Evolutionary conservation across 371 early-diverging fungal species (phyloP), one percentile per base, ranked within the genome.

Genomic region (Circinella minor): DNA sequence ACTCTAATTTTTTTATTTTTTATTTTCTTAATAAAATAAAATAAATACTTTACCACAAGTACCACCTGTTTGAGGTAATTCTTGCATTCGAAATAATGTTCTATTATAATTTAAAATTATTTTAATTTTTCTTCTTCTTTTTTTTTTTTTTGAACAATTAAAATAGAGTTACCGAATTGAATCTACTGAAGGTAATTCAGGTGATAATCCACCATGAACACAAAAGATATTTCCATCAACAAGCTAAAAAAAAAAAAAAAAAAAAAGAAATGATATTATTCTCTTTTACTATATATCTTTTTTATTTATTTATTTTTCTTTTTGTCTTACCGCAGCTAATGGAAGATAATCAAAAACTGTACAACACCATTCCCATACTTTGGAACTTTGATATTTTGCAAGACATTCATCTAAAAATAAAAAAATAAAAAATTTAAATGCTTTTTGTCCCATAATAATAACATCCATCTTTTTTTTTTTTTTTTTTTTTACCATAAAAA

Each of bases 331-430:
- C 20, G 99, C 99, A 27, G 98, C 96, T 66, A 99, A 79, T 14
- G 99, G 97, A 66, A 99, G 80, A 78, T 95, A 98, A 82, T 99
- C 99, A 86, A 99, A 99, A 20, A 99, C 96, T 68, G 96, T 95
- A 75, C 98, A 98, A 79, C 99, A 99, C 84, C 95, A 92, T 80
- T 96, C 97, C 99, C 99, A 99, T 47, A 99, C 99, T 77, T 95
- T 95, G 36, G 95, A 90, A 74, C 95, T 97, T 51, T 97, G 98
- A 81, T 99, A 99, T 83, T 99, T 99, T 71, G 93, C 91, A 67
- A 95, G 93, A 81, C 99, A 84, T 65, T 84, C 84, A 64, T 84
- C 84, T 83, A 61, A 39, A 13, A 54, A 27, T 18, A 54, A 47
- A 9, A 9, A 47, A 1, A 15, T 47, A 9, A 47, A 47, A 15